Evolutionary conservation across 2,329 filamentous ascomycete genomes (phyloP).

Genomic region (Aspergillus pseudonomiae): DNA sequence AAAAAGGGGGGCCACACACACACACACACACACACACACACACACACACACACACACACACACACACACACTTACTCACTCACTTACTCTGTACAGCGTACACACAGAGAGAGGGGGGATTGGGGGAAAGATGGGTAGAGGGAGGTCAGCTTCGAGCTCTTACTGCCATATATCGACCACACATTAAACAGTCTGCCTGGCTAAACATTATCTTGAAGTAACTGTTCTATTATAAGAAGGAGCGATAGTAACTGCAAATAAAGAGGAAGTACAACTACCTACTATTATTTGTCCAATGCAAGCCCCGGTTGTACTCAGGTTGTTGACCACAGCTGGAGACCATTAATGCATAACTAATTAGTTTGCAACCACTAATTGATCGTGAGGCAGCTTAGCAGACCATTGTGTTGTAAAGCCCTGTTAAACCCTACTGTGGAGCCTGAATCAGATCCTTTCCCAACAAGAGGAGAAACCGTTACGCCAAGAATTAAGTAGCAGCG

Average conservation of each 20-base stretch:
- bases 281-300: background rate
- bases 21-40: no score
- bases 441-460: conserved; percentile 19
- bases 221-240: background rate
- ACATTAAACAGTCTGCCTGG: background rate
- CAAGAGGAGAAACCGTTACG: conserved; percentile 35
- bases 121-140: no score
- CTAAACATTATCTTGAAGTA: background rate
- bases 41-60: no score
- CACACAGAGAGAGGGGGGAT: background rate
- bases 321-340: background rate
- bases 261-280: background rate
- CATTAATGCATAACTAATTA: background rate
- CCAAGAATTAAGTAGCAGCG: conserved; percentile 29
- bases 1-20: no score
- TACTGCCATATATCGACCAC: background rate
- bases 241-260: background rate
- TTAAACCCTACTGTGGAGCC: conserved; percentile 13
- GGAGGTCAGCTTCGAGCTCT: background rate
- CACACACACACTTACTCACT: no score
- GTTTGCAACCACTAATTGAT: background rate
- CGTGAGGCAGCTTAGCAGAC: background rate
- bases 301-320: background rate
- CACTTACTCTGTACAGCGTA: no score
- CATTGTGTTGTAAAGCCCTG: background rate